Evolutionary conservation across 1,139 yeast species (phyloP).

Genomic region (Protomyces lactucae-debilis): DNA sequence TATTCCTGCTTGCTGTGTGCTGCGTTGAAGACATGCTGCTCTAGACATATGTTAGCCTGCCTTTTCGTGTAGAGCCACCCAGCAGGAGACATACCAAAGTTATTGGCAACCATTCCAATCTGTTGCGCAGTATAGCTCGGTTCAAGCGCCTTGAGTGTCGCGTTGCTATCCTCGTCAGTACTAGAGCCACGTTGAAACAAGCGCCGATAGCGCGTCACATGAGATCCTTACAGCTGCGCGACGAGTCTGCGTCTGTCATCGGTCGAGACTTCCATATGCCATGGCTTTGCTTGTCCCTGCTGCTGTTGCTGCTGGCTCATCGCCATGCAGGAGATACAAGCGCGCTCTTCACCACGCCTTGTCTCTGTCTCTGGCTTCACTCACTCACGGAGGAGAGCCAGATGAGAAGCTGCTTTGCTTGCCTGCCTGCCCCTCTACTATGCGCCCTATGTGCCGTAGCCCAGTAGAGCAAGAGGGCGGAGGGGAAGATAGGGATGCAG

Average conservation of each 20-base stretch:
- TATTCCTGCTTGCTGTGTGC: constrained; percentile 23
- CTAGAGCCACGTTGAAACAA: too few relatives aligned
- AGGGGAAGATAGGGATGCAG: too few relatives aligned
- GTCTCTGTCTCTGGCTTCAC: too few relatives aligned
- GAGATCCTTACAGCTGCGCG: not conserved
- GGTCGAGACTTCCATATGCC: not conserved
- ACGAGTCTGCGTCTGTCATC: not conserved
- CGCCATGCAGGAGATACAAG: too few relatives aligned
- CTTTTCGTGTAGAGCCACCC: not conserved
- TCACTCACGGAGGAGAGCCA: too few relatives aligned
- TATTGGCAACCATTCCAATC: constrained; percentile 21
- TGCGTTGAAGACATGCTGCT: constrained; percentile 8
- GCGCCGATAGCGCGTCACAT: too few relatives aligned
- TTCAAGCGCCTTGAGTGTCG: constrained; percentile 2
- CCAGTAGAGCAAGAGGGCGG: too few relatives aligned
- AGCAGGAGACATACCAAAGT: constrained; percentile 9
- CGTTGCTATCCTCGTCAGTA: not conserved
- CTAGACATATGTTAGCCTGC: not conserved
- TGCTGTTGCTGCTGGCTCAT: not conserved
- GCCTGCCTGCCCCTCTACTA: too few relatives aligned
- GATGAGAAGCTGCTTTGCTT: too few relatives aligned
- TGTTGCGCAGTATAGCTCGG: constrained; percentile 23
- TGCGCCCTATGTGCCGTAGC: too few relatives aligned
- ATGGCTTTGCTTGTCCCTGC: not conserved
- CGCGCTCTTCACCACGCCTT: too few relatives aligned